Evolutionary conservation across 1,284 basidiomycete genomes (phyloP).

Genomic region (Schizopora paradoxa): DNA sequence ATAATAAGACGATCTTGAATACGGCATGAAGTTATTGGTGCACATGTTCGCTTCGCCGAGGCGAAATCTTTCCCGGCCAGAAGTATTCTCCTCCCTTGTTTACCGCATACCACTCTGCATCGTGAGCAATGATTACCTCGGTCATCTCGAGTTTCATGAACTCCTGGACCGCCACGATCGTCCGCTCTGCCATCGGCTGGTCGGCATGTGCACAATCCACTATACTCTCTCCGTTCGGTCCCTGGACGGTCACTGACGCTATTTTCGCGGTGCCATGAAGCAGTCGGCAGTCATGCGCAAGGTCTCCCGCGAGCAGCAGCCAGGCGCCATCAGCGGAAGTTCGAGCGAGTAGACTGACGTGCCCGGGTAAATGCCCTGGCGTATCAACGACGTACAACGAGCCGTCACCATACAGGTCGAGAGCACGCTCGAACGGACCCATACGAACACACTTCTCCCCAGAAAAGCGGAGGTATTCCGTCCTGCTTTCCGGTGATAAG

Average conservation of each 20-base stretch:
- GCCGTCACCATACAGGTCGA: constrained; percentile 54
- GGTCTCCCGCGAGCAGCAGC: constrained; percentile 54
- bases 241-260: constrained; percentile 18
- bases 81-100: constrained; percentile 36
- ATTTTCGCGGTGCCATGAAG: constrained; percentile 41
- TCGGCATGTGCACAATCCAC: constrained; percentile 39
- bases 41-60: no score
- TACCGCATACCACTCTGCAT: constrained; percentile 43
- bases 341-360: constrained; percentile 48
- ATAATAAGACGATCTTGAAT: no score
- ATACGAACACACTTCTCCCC: constrained; percentile 28
- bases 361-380: constrained; percentile 49
- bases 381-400: constrained; percentile 52
- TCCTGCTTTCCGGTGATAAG: constrained; percentile 40
- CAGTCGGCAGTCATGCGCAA: constrained; percentile 49
- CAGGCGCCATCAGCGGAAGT: constrained; percentile 50
- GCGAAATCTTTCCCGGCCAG: constrained; percentile 40
- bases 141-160: constrained; percentile 36
- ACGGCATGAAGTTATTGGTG: no score
- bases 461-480: constrained; percentile 32
- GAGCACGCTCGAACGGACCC: constrained; percentile 45
- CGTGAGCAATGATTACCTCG: constrained; percentile 47
- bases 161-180: constrained; percentile 37
- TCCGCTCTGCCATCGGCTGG: constrained; percentile 35
- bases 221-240: constrained; percentile 18